Evolutionary conservation across 1,284 basidiomycete species (phyloP).

Genomic region (Boletus sp.): DNA sequence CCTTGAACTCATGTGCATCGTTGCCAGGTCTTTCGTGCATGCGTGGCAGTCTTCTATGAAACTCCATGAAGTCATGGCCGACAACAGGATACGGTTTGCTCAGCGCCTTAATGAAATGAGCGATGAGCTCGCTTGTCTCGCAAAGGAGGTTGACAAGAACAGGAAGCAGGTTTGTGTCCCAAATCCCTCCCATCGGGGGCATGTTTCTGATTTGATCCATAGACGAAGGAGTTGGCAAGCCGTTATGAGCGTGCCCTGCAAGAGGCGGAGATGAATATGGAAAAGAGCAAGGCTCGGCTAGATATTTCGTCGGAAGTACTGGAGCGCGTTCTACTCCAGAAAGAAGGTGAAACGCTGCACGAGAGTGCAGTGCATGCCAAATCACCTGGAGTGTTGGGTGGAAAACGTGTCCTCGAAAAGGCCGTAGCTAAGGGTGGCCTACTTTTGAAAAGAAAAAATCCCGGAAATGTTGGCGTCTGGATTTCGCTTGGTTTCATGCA

Average conservation of each 20-base stretch:
- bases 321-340: conserved; percentile 88
- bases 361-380: conserved; percentile 70
- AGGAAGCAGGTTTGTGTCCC: conserved; percentile 68
- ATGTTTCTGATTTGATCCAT: conserved; percentile 13
- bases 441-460: conserved; percentile 91
- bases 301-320: conserved; percentile 92
- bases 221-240: conserved; percentile 87
- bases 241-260: conserved; percentile 86
- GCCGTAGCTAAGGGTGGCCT: conserved; percentile 91
- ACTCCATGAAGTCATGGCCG: conserved; percentile 85
- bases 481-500: conserved; percentile 4
- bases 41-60: conserved; percentile 87
- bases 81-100: conserved; percentile 84
- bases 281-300: conserved; percentile 85
- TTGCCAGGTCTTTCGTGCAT: conserved; percentile 72
- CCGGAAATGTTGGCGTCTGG: conserved; percentile 69
- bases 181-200: conserved; percentile 5
- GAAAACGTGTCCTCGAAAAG: conserved; percentile 76
- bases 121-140: conserved; percentile 83
- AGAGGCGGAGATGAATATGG: conserved; percentile 85
- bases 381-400: conserved; percentile 50
- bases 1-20: conserved; percentile 10
- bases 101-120: conserved; percentile 91
- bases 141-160: conserved; percentile 92
- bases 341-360: conserved; percentile 88